Percentiles rank a stretch among this genome's conserved stretches.
Conservation (phyloP, 2,329 filamentous ascomycete genomes). For the Beauveria scarabaeidicola region DNA sequence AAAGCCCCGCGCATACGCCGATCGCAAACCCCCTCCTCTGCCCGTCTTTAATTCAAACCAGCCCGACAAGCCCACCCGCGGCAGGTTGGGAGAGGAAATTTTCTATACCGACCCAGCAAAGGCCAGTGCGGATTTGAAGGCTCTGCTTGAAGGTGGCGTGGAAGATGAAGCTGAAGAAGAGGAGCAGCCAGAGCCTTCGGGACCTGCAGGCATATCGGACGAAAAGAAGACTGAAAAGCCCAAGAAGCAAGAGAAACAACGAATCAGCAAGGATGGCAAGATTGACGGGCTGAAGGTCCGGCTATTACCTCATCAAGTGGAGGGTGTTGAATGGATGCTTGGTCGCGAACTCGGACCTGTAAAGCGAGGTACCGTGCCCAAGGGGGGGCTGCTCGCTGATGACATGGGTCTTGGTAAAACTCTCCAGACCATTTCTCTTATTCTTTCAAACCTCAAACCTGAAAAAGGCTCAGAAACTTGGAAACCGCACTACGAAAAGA, state of each 20-base stretch:
- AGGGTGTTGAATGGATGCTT: constrained; percentile 91
- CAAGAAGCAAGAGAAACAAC: constrained; percentile 17
- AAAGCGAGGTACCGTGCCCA: constrained; percentile 73
- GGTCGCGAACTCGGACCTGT: constrained; percentile 81
- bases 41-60: constrained; percentile 39
- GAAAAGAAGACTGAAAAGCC: background rate
- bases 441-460: constrained; percentile 73
- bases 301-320: constrained; percentile 85
- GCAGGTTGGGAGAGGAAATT: constrained; percentile 32
- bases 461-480: constrained; percentile 46
- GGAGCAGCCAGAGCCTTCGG: constrained; percentile 21
- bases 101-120: constrained; percentile 63
- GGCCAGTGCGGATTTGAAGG: constrained; percentile 70
- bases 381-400: constrained; percentile 90
- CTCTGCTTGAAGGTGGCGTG: constrained; percentile 71
- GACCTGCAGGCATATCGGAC: too few species aligned
- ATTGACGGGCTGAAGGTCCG: constrained; percentile 79
- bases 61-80: constrained; percentile 9
- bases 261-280: constrained; percentile 35
- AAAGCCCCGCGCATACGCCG: constrained; percentile 35
- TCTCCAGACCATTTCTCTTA: constrained; percentile 81
- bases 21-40: constrained; percentile 37
- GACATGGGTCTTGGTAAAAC: constrained; percentile 98
- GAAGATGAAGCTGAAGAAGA: constrained; percentile 60
- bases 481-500: constrained; percentile 58